phyloP scores from a whole-genome alignment of 1,139 yeast genomes.

The Pichia sp. region DNA sequence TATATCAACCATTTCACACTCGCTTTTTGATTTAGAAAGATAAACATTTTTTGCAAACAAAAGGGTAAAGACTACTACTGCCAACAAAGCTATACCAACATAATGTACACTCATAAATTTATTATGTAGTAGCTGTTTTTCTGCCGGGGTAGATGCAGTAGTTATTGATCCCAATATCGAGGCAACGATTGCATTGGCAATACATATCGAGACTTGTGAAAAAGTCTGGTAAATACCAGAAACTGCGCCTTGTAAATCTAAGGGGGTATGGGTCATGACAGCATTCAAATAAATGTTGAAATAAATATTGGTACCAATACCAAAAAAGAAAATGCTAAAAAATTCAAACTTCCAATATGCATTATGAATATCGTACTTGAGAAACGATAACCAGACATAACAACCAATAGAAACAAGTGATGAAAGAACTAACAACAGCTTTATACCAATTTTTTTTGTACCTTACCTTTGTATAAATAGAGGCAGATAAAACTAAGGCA shows the following conservation, averaged over 20 bases:
- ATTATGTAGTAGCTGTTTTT: no score
- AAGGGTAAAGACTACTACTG: no score
- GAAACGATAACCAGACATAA: conserved; percentile 21
- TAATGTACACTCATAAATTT: no score
- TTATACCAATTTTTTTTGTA: conserved; percentile 14
- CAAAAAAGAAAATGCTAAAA: conserved; percentile 16
- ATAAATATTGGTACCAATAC: conserved; percentile 14
- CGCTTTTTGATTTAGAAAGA: no score
- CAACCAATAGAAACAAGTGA: conserved; percentile 12
- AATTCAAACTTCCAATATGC: conserved; percentile 26
- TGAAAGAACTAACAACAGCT: conserved; percentile 15
- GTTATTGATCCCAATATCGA: conserved; percentile 17
- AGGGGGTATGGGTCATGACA: conserved; percentile 25
- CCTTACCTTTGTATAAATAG: conserved; percentile 7
- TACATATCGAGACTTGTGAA: conserved; percentile 24
- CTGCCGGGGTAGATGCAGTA: no score
- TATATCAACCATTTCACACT: no score
- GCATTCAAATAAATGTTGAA: conserved; percentile 17
- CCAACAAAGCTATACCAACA: no score
- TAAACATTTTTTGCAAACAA: no score
- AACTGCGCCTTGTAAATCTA: conserved; percentile 27
- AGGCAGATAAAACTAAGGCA: conserved; percentile 12
- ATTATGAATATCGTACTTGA: conserved; percentile 11
- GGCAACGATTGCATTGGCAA: conserved; percentile 22
- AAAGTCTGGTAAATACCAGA: conserved; percentile 26